Percentiles rank a stretch among this genome's conserved stretches.
These are phyloP conservation scores for Penicillium manginii DNA, from an alignment of 495 filamentous ascomycete species.

Conservation along the genomic window DNA sequence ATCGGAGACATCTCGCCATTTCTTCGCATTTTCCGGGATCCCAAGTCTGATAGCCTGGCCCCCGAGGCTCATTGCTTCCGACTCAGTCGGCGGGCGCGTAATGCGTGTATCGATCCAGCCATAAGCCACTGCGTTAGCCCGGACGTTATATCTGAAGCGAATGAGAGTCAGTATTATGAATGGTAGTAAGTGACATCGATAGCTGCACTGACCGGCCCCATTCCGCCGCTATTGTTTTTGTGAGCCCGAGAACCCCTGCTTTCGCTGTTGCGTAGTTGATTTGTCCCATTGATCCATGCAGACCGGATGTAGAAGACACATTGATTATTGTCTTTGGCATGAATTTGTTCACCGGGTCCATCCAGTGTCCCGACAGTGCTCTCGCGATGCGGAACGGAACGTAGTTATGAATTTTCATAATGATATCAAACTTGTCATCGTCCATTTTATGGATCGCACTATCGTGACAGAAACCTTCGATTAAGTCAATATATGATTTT, in stretches of 20 bases:
- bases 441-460: slow-evolving; percentile 80
- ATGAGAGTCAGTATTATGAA: background rate
- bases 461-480: slow-evolving; percentile 45
- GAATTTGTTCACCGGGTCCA: slow-evolving; percentile 58
- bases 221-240: slow-evolving; percentile 78
- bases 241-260: slow-evolving; percentile 68
- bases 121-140: slow-evolving; percentile 75
- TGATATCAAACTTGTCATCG: slow-evolving; percentile 79
- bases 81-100: slow-evolving; percentile 64
- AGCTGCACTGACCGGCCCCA: slow-evolving; percentile 61
- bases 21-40: slow-evolving; percentile 24
- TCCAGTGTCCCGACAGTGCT: slow-evolving; percentile 70
- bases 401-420: slow-evolving; percentile 69
- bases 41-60: slow-evolving; percentile 37
- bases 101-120: slow-evolving; percentile 71
- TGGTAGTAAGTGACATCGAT: background rate
- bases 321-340: slow-evolving; percentile 71
- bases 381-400: slow-evolving; percentile 73
- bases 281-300: slow-evolving; percentile 75
- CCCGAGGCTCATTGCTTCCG: slow-evolving; percentile 67
- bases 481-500: background rate
- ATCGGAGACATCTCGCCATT: slow-evolving; percentile 47
- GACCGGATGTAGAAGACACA: slow-evolving; percentile 68
- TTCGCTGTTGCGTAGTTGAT: slow-evolving; percentile 75
- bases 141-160: slow-evolving; percentile 59